phyloP scores from a whole-genome alignment of 805 yeast genomes.

The Candida qinlingensis region DNA sequence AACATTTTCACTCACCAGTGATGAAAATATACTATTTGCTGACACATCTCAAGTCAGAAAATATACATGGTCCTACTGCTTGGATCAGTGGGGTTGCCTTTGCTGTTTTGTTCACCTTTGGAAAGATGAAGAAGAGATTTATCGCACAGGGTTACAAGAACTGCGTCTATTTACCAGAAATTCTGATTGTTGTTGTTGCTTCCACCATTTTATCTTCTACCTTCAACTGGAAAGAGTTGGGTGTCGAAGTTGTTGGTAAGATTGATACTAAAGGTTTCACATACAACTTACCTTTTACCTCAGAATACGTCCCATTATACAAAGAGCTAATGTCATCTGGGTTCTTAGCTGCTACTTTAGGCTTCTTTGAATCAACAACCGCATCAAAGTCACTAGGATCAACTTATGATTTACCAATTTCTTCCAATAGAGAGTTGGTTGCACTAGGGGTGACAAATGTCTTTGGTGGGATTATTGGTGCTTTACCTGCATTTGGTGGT shows the following conservation, averaged over 20 bases:
- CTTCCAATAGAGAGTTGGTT: constrained; percentile 85
- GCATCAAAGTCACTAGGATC: constrained; percentile 86
- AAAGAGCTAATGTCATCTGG: constrained; percentile 60
- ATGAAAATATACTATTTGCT: constrained; percentile 59
- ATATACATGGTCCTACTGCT: constrained; percentile 56
- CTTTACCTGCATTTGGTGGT: constrained; percentile 92
- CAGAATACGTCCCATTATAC: constrained; percentile 40
- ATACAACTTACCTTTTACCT: constrained; percentile 55
- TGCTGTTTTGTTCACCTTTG: constrained; percentile 35
- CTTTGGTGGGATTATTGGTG: constrained; percentile 49
- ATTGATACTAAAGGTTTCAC: constrained; percentile 47
- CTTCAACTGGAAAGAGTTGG: constrained; percentile 46
- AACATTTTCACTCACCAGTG: constrained; percentile 64
- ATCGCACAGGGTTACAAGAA: constrained; percentile 28
- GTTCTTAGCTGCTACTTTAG: constrained; percentile 75
- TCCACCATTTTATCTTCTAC: constrained; percentile 50
- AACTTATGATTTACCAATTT: constrained; percentile 61
- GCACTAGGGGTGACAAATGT: constrained; percentile 77
- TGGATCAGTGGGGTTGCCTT: constrained; percentile 54
- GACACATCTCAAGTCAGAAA: constrained; percentile 32
- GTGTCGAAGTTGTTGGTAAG: constrained; percentile 67
- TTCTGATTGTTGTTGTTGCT: constrained; percentile 60
- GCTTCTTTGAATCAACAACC: constrained; percentile 90
- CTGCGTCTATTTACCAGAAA: constrained; percentile 76
- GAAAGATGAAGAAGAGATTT: constrained; percentile 36